Base-by-base conservation (phyloP, 345 rosid species). In the Gynandropsis gynandra region DNA sequence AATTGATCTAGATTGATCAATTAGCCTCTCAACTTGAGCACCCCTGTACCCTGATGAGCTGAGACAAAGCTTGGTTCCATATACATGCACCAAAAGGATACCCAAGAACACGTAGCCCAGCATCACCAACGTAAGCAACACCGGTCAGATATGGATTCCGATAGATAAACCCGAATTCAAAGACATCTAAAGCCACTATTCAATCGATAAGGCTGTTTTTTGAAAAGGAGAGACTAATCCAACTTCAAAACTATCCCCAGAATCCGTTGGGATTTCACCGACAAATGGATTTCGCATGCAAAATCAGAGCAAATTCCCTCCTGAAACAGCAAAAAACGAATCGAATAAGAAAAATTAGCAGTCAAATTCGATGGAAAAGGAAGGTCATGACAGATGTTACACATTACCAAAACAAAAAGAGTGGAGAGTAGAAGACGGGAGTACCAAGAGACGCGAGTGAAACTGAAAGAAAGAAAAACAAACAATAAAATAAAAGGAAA, bases 1-100 rank as follows among this genome's bases (percentile, higher is more conserved):
- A 61, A 59, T 49, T 33, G 68, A 63, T 39, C 61, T 59, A 59
- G 65, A 50, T 36, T 46, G 50, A 16, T 52, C 55, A 56, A 59
- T 32, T 56, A 52, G 39, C 41, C 50, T 69, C 39, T 52, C 65
- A 0, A 50, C 59, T 60, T 61, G 56, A 55, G 40, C 19, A 34
- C 38, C 66, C 54, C 49, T 38, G 43, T 51, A 59, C 66, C 62
- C 55, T 61, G 51, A 59, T 38, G 65, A 68, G 63, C 71, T 66
- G 35, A 66, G 60, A 52, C 75, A 74, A 61, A 73, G 59, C 16
- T 67, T 14, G 33, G 62, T 54, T 19, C 56, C 15, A 34, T 14
- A 71, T 37, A 71, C 56, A 57, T 55, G 55, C 12, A 66, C 76
- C 50, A 80, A 69, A 41, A 83, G 59, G 59, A 81, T 49, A 73